Percentiles rank a stretch among this genome's conserved stretches.
phyloP scores from a whole-genome alignment of 2,329 filamentous ascomycete genomes.

The Leptodontidium sp. region DNA sequence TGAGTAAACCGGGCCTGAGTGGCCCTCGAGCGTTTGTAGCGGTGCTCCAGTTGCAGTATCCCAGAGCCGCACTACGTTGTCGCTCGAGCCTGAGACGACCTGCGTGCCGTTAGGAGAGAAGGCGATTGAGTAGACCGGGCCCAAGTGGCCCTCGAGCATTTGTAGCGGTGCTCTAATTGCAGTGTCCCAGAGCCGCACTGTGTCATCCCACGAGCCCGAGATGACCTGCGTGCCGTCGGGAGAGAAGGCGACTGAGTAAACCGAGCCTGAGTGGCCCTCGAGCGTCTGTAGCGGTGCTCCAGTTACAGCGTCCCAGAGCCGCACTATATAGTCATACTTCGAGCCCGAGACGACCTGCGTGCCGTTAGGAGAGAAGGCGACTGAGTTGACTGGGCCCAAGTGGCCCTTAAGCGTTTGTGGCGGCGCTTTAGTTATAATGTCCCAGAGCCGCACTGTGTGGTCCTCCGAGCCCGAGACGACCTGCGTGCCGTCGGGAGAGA shows the following conservation, averaged over 20 bases:
- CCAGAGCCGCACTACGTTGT: constrained; percentile 26
- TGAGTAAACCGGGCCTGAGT: constrained; percentile 12
- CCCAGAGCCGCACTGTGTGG: constrained; percentile 21
- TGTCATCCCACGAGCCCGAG: neutral
- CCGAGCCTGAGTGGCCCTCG: constrained; percentile 16
- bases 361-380: constrained; percentile 27
- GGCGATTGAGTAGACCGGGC: constrained; percentile 26
- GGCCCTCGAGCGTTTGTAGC: constrained; percentile 21
- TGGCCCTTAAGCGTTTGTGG: neutral
- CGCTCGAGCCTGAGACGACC: constrained; percentile 26
- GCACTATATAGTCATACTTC: constrained; percentile 12
- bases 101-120: constrained; percentile 30
- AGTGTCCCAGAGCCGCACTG: constrained; percentile 6
- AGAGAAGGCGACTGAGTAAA: constrained; percentile 30
- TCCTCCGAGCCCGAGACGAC: constrained; percentile 25
- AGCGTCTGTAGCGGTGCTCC: constrained; percentile 20
- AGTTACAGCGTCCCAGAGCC: constrained; percentile 23
- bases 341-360: constrained; percentile 21
- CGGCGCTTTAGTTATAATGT: neutral
- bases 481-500: constrained; percentile 27
- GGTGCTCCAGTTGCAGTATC: constrained; percentile 21
- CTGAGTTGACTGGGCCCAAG: neutral
- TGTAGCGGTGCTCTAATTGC: constrained; percentile 10
- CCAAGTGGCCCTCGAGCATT: constrained; percentile 32
- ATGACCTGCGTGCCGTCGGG: constrained; percentile 22